Conservation (phyloP, 345 rosid species). For the Brassica nigra region DNA sequence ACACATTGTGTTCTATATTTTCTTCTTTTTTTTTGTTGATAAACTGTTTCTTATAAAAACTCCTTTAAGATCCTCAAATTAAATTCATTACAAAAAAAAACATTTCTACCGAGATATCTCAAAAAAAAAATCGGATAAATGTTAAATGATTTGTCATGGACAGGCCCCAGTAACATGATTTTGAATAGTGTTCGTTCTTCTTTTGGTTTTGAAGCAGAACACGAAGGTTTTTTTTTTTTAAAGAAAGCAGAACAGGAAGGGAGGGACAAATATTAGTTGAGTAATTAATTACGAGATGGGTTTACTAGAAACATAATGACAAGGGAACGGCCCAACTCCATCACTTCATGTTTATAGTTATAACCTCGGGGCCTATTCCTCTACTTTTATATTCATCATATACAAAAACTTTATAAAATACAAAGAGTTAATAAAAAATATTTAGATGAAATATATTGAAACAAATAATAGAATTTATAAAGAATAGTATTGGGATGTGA, state of each 20-base stretch:
- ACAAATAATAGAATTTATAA: not conserved
- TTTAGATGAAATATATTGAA: slow-evolving; percentile 9
- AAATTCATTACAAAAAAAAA: not conserved
- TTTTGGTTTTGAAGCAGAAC: slow-evolving; percentile 1
- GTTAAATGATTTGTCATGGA: not conserved
- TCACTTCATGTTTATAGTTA: slow-evolving; percentile 23
- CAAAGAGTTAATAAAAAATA: not conserved
- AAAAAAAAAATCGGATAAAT: not conserved
- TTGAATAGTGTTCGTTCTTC: not conserved
- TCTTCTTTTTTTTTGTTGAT: not conserved
- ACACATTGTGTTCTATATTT: not conserved
- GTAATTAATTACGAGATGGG: slow-evolving; percentile 20
- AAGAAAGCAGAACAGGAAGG: not conserved
- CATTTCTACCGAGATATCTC: not conserved
- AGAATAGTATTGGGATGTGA: slow-evolving; percentile 24
- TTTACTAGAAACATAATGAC: slow-evolving; percentile 32
- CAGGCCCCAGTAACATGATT: not conserved
- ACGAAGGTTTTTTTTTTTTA: not conserved
- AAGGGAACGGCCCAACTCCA: slow-evolving; percentile 37
- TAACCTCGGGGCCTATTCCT: slow-evolving; percentile 19
- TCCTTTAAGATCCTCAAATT: not conserved
- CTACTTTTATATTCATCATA: slow-evolving; percentile 13
- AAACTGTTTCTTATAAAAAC: not conserved
- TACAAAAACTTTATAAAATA: not conserved
- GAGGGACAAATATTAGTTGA: slow-evolving; percentile 6